Base-by-base conservation (phyloP, 495 filamentous ascomycete species). In the Penicillium parvum region DNA sequence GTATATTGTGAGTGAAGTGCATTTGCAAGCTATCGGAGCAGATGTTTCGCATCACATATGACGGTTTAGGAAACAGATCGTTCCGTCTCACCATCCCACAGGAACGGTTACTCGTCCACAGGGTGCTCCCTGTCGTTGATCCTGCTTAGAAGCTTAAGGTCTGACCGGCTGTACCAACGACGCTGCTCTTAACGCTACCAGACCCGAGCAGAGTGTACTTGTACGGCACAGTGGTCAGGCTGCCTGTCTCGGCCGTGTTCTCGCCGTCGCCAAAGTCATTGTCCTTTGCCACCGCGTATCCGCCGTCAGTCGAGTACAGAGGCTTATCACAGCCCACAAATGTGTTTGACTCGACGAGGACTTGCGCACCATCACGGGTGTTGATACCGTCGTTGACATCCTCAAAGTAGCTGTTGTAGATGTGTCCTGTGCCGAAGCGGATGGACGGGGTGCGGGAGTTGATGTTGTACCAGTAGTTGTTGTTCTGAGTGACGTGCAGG, bases 391-490 rank as follows among this genome's bases (percentile, higher is more conserved):
- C 75, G 49, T 47, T 57, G 32, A 79, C 68, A 37, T 65, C 58
- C 29, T 65, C 49, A 61, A 43, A 66, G 49, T 70, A 66, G 60
- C 65, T 73, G 61, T 75, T 76, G 61, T 65, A 75, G 55, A 75
- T 47, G 46, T 76, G 72, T 29, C 58, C 79, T 12, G 77, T 84
- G 9, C 80, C 82, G 60, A 84, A 84, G 40, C 82, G 79, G 54
- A 83, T 47, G 11, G 71, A 73, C 0, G 82, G 82, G 1, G 60
- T 69, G 14, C 79, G 79, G 12, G 74, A 79, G 67, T 79, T 78
- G 55, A 77, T 57, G 64, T 82, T 82, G 40, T 61, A 49, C 71
- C 71, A 84, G 64, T 76, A 69, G 70, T 84, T 85, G 69, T 80
- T 74, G 56, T 73, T 72, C 49, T 77, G 78, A 26, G 80, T 85